phyloP scores from a whole-genome alignment of 164 flowering plant species.

The Buxus sempervirens region DNA sequence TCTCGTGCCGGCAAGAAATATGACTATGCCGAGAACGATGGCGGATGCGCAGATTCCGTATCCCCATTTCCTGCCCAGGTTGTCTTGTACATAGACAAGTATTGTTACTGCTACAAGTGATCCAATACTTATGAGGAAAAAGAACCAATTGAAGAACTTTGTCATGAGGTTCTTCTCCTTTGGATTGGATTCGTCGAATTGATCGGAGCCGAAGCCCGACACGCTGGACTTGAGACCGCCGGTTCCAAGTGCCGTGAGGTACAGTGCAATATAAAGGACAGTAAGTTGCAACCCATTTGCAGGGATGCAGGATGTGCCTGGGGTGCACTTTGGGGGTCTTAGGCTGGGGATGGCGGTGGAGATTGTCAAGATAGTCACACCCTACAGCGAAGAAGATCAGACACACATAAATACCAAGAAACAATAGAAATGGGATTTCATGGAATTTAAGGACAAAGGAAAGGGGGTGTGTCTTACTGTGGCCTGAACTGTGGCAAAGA shows the following conservation, averaged over 20 bases:
- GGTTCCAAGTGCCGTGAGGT: constrained; percentile 88
- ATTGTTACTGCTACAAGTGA: constrained; percentile 76
- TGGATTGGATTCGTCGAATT: constrained; percentile 67
- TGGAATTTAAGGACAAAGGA: too few relatives aligned
- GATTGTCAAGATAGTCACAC: constrained; percentile 76
- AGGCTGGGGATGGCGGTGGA: constrained; percentile 73
- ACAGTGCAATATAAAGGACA: constrained; percentile 69
- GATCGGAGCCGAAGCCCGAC: constrained; percentile 94
- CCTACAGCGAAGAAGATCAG: constrained; percentile 32
- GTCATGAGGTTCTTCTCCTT: constrained; percentile 52
- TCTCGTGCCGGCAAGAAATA: constrained; percentile 66
- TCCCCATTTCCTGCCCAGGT: constrained; percentile 79
- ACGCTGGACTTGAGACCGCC: constrained; percentile 95
- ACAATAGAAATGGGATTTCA: too few relatives aligned
- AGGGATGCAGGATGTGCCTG: constrained; percentile 37
- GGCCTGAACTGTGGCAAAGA: constrained; percentile 83
- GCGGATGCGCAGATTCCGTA: constrained; percentile 76
- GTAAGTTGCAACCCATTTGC: constrained; percentile 56
- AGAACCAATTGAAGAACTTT: constrained; percentile 91
- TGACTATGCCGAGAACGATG: constrained; percentile 42
- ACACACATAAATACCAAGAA: neutral
- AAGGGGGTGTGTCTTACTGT: constrained; percentile 31
- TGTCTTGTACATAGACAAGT: constrained; percentile 84
- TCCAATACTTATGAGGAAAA: constrained; percentile 84
- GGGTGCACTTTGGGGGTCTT: constrained; percentile 66